Percentiles rank a stretch among this genome's conserved stretches.
Evolutionary conservation across 768 basidiomycete genomes (phyloP).

Genomic region (Udeniomyces megalosporus): DNA sequence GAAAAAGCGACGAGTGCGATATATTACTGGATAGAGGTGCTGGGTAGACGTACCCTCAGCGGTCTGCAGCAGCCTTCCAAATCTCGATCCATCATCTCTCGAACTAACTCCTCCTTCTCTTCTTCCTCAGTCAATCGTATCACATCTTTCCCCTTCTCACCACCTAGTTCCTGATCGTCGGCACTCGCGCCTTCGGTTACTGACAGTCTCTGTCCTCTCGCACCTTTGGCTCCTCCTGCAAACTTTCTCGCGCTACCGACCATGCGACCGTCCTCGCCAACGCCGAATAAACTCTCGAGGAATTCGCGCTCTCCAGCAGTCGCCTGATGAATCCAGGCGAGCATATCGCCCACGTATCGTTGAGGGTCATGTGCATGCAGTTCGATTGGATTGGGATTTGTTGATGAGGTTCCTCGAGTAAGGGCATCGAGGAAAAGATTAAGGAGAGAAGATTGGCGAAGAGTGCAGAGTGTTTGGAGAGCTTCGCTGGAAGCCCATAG

Average conservation of each 20-base stretch:
- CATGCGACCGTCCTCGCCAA: slow-evolving; percentile 44
- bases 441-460: slow-evolving; percentile 63
- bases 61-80: slow-evolving; percentile 73
- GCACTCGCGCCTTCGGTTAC: no score
- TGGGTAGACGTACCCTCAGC: slow-evolving; percentile 59
- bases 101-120: slow-evolving; percentile 64
- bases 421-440: slow-evolving; percentile 72
- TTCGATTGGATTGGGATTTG: slow-evolving; percentile 70
- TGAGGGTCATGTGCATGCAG: slow-evolving; percentile 94
- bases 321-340: slow-evolving; percentile 93
- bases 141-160: neutral
- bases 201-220: no score
- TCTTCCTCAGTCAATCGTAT: slow-evolving; percentile 19
- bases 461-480: slow-evolving; percentile 56
- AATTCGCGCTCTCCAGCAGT: slow-evolving; percentile 92
- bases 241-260: slow-evolving; percentile 46
- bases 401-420: slow-evolving; percentile 65
- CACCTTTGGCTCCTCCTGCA: neutral
- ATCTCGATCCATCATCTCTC: slow-evolving; percentile 61
- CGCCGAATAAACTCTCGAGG: slow-evolving; percentile 66
- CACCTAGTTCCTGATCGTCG: neutral
- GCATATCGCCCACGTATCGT: slow-evolving; percentile 93
- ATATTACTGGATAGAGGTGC: neutral
- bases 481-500: slow-evolving; percentile 42
- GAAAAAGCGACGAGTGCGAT: neutral